Conservation (phyloP, 306 rosid genomes). For the Canavalia ensiformis region DNA sequence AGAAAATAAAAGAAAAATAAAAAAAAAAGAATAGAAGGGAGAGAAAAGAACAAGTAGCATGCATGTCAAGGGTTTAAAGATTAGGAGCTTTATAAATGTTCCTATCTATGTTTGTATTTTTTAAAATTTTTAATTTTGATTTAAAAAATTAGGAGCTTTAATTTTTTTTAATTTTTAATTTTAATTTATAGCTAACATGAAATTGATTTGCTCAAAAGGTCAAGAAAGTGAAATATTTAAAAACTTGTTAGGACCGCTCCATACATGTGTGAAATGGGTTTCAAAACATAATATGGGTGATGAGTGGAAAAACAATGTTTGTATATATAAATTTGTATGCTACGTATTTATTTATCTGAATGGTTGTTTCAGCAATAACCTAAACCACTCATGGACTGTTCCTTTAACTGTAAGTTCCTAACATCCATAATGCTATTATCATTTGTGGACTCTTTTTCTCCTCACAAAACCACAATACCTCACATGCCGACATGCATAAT, state of each 20-base stretch:
- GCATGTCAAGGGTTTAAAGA: constrained; percentile 45
- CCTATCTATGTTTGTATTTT: constrained; percentile 45
- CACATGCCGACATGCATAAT: constrained; percentile 57
- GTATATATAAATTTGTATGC: constrained; percentile 30
- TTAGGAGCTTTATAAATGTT: constrained; percentile 40
- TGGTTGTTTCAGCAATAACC: constrained; percentile 26
- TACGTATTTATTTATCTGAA: neutral
- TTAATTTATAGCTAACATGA: constrained; percentile 67
- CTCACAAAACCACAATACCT: constrained; percentile 13
- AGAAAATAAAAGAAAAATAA: neutral
- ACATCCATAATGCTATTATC: constrained; percentile 52
- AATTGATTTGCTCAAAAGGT: constrained; percentile 54
- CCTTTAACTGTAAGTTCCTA: constrained; percentile 8
- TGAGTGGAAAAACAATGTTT: constrained; percentile 50
- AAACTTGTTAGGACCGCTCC: constrained; percentile 43
- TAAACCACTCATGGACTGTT: constrained; percentile 50
- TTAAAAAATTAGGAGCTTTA: too few relatives aligned
- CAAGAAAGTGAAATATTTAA: constrained; percentile 49
- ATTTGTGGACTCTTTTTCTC: constrained; percentile 42
- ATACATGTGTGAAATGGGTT: constrained; percentile 70
- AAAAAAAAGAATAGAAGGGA: constrained; percentile 48
- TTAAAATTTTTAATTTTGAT: neutral
- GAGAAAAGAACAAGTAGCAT: constrained; percentile 66
- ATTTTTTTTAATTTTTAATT: constrained; percentile 10
- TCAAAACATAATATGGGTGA: constrained; percentile 71